These are phyloP conservation scores for Dactylellina parvicollis DNA, from an alignment of 2,329 filamentous ascomycete species.

Conservation along the genomic window DNA sequence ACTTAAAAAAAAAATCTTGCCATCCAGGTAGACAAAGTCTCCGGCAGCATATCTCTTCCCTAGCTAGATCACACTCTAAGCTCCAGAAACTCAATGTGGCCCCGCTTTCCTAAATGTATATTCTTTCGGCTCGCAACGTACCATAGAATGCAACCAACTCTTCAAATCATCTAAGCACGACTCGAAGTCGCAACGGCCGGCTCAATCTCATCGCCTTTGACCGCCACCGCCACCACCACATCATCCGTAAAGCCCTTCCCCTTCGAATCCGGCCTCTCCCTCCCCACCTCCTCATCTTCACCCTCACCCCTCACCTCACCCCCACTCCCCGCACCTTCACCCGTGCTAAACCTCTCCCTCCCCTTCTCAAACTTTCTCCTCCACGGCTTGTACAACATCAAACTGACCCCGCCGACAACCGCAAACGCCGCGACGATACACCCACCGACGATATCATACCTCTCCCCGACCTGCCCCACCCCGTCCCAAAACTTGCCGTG, in stretches of 20 bases:
- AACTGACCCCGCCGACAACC: conserved; percentile 76
- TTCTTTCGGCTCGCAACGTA: neutral
- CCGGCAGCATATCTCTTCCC: too few species aligned
- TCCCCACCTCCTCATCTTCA: neutral
- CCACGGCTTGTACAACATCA: conserved; percentile 83
- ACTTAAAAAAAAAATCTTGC: too few species aligned
- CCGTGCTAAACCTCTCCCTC: conserved; percentile 35
- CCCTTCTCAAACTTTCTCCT: conserved; percentile 68
- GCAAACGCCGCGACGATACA: conserved; percentile 87
- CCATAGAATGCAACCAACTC: neutral
- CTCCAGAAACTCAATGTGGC: too few species aligned
- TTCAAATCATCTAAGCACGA: conserved; percentile 6
- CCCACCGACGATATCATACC: conserved; percentile 87
- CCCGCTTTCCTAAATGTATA: too few species aligned
- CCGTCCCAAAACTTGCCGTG: conserved; percentile 82
- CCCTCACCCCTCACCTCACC: neutral
- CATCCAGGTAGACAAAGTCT: too few species aligned
- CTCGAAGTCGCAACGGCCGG: conserved; percentile 40
- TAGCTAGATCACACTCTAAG: too few species aligned
- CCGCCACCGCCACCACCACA: neutral
- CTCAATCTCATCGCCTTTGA: conserved; percentile 2
- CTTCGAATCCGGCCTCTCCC: conserved; percentile 18
- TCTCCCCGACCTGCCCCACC: conserved; percentile 77
- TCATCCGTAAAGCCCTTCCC: neutral
- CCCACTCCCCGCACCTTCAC: neutral